Evolutionary conservation across 495 filamentous ascomycete species (phyloP).

Genomic region (Penicillium malachiteum): DNA sequence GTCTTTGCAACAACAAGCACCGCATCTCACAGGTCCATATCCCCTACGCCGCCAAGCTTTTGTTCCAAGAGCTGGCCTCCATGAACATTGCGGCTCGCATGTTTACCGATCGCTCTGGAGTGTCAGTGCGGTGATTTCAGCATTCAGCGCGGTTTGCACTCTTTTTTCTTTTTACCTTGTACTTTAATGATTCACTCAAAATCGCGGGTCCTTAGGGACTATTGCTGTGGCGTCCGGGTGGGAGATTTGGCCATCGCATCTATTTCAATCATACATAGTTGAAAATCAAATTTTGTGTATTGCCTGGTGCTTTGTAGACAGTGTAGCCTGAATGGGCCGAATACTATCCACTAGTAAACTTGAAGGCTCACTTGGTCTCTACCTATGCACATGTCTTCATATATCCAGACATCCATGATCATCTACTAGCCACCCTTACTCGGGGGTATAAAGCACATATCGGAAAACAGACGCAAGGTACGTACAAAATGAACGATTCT

Average conservation of each 20-base stretch:
- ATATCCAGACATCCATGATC: too few relatives aligned
- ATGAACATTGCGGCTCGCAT: constrained; percentile 99
- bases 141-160: constrained; percentile 12
- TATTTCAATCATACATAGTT: constrained; percentile 29
- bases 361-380: too few relatives aligned
- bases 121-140: constrained; percentile 38
- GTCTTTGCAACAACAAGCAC: constrained; percentile 97
- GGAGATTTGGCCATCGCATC: constrained; percentile 22
- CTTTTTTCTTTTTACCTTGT: constrained; percentile 16
- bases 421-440: too few relatives aligned
- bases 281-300: constrained; percentile 2
- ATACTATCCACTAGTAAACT: too few relatives aligned
- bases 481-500: too few relatives aligned
- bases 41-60: constrained; percentile 94
- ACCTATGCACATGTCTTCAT: too few relatives aligned
- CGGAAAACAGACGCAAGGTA: too few relatives aligned
- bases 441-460: too few relatives aligned
- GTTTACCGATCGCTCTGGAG: constrained; percentile 72
- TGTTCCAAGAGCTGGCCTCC: constrained; percentile 95
- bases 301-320: too few relatives aligned
- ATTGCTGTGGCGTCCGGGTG: constrained; percentile 28
- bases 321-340: too few relatives aligned
- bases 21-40: constrained; percentile 96
- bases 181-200: constrained; percentile 31
- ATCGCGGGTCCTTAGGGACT: constrained; percentile 25